Conservation (phyloP, 768 basidiomycete genomes). For the Suillus decipiens region DNA sequence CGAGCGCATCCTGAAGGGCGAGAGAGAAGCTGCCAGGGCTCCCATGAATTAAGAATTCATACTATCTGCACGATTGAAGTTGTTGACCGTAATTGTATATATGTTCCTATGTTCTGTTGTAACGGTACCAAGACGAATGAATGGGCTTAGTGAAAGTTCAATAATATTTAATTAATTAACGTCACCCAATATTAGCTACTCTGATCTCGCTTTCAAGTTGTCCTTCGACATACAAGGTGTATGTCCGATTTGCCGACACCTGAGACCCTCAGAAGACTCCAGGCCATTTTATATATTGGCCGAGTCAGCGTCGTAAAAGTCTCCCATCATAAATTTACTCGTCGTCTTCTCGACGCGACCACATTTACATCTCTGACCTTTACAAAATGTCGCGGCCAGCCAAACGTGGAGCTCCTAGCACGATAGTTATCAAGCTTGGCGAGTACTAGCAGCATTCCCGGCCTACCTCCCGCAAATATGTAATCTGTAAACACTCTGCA, state of each 20-base stretch:
- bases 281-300: not conserved
- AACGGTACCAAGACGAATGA: not conserved
- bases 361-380: not conserved
- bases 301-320: not conserved
- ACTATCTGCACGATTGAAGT: not conserved
- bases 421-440: constrained; percentile 89
- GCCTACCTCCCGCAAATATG: constrained; percentile 11
- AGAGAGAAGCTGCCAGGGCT: constrained; percentile 71
- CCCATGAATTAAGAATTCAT: constrained; percentile 36
- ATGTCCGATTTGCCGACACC: not conserved
- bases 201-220: not conserved
- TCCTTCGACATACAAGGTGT: not conserved
- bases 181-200: not conserved
- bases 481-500: constrained; percentile 17
- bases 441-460: constrained; percentile 21
- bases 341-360: not conserved
- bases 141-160: not conserved
- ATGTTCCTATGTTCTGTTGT: not conserved
- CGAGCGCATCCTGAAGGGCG: constrained; percentile 56
- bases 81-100: not conserved
- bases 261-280: not conserved
- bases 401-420: constrained; percentile 44
- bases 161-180: not conserved
- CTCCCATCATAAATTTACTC: not conserved
- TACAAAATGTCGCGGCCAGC: constrained; percentile 22